Evolutionary conservation across 164 flowering plant genomes (phyloP).

Genomic region (Cinnamomum chago): DNA sequence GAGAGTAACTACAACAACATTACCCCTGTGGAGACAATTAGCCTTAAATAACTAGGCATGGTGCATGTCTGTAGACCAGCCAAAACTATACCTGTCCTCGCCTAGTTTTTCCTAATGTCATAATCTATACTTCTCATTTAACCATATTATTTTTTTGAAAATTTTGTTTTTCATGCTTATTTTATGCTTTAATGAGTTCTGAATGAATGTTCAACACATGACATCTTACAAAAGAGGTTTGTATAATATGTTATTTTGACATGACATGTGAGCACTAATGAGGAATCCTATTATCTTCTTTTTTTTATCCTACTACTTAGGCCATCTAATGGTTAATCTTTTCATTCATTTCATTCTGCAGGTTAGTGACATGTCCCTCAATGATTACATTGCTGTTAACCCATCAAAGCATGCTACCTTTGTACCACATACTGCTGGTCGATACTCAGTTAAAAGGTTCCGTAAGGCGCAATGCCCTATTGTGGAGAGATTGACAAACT

Average conservation of each 20-base stretch:
- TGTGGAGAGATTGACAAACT: slow-evolving; percentile 37
- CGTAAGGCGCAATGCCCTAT: slow-evolving; percentile 36
- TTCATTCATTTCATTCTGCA: slow-evolving; percentile 3
- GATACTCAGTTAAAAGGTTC: slow-evolving; percentile 32
- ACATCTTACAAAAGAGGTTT: not conserved
- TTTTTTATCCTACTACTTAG: not conserved
- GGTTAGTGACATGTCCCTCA: slow-evolving; percentile 28
- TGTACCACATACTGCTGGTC: slow-evolving; percentile 34
- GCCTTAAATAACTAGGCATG: too few species aligned
- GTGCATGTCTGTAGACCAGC: too few species aligned
- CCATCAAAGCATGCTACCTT: slow-evolving; percentile 29
- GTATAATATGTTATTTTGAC: not conserved
- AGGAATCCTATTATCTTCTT: too few species aligned
- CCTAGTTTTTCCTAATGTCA: too few species aligned
- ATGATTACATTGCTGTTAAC: slow-evolving; percentile 23
- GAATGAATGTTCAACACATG: not conserved
- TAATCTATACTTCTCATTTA: not conserved
- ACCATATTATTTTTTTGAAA: not conserved
- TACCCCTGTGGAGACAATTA: too few species aligned
- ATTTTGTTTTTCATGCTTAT: not conserved
- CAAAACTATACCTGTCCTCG: too few species aligned
- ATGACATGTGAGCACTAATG: not conserved
- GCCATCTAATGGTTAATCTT: not conserved
- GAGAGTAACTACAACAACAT: too few species aligned
- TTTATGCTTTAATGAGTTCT: not conserved